Evolutionary conservation across 75 land plant genomes (phyloP).

Genomic region (Ceratopteris richardii): DNA sequence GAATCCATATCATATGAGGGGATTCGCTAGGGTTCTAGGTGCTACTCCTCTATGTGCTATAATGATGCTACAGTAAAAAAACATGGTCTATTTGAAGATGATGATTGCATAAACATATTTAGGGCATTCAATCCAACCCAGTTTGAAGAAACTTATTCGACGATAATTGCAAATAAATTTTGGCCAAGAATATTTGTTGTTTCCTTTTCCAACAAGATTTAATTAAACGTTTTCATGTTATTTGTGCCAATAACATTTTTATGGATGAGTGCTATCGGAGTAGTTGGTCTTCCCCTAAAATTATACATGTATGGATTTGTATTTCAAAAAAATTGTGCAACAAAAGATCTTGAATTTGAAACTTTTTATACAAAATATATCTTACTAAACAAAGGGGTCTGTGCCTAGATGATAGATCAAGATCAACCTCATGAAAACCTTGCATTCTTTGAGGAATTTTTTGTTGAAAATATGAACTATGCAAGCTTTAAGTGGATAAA

Average conservation of each 20-base stretch:
- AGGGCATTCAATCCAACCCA: constrained; percentile 11
- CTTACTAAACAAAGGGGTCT: constrained; percentile 18
- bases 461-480: no score
- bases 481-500: no score
- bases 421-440: constrained; percentile 20
- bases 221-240: constrained; percentile 22
- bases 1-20: no score
- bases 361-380: constrained; percentile 23
- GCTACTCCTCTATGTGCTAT: no score
- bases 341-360: constrained; percentile 22
- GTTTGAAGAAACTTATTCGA: constrained; percentile 13
- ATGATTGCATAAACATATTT: constrained; percentile 17
- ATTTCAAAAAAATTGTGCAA: constrained; percentile 15
- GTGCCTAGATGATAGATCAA: constrained; percentile 19
- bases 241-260: constrained; percentile 13
- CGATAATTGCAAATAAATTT: constrained; percentile 8
- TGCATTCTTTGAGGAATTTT: constrained; percentile 3
- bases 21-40: no score
- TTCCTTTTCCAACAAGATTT: constrained; percentile 12
- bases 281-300: constrained; percentile 25
- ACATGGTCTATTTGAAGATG: constrained; percentile 21
- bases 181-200: constrained; percentile 9
- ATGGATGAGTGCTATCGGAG: constrained; percentile 24
- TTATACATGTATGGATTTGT: constrained; percentile 19
- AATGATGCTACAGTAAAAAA: no score